These are phyloP conservation scores for Trypanosoma congolense DNA, from an alignment of 208 protist genomes.

Conservation along the genomic window DNA sequence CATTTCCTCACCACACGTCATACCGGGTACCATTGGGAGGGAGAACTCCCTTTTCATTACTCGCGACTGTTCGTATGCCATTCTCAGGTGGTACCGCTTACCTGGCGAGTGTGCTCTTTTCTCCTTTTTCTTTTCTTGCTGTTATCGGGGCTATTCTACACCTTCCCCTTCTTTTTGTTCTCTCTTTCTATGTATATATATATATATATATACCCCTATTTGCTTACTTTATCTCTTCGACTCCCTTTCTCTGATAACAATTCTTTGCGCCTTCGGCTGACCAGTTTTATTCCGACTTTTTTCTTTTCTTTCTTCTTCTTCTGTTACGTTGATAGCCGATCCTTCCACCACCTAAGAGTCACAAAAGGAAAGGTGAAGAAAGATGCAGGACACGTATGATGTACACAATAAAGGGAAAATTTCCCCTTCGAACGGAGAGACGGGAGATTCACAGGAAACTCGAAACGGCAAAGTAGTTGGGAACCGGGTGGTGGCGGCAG, in stretches of 20 bases:
- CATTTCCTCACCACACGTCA: conserved; percentile 87
- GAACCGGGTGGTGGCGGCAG: no score
- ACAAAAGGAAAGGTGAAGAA: no score
- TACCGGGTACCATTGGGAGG: conserved; percentile 87
- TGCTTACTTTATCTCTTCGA: no score
- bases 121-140: not conserved
- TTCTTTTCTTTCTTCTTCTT: not conserved
- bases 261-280: no score
- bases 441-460: no score
- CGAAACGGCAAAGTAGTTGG: no score
- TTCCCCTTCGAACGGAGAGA: no score
- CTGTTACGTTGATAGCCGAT: no score
- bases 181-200: not conserved
- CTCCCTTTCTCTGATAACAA: no score
- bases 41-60: conserved; percentile 86
- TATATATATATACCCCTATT: not conserved
- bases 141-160: not conserved
- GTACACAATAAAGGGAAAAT: no score
- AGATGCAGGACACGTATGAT: no score
- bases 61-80: conserved; percentile 77
- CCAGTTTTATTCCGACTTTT: not conserved
- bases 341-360: no score
- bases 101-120: not conserved
- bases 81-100: conserved; percentile 6
- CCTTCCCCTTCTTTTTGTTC: not conserved